These are phyloP conservation scores for Hymenoscyphus scutula DNA, from an alignment of 2,329 filamentous ascomycete species.

Conservation along the genomic window DNA sequence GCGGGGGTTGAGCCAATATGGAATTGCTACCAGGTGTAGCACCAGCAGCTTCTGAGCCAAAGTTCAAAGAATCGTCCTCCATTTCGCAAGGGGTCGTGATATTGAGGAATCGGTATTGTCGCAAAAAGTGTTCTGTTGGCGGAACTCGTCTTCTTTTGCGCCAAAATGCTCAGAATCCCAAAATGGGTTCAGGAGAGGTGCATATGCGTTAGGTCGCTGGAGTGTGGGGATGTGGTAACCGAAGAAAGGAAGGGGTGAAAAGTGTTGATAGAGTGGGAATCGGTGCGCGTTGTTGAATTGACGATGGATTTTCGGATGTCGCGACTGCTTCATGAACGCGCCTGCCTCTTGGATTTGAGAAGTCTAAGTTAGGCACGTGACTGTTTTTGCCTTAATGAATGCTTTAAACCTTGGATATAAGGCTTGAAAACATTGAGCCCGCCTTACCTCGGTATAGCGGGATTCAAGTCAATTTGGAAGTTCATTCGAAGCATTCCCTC, in stretches of 20 bases:
- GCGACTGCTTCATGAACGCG: slow-evolving; percentile 19
- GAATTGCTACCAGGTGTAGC: slow-evolving; percentile 57
- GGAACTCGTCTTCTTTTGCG: slow-evolving; percentile 16
- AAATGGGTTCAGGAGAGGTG: slow-evolving; percentile 17
- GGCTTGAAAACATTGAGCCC: neutral
- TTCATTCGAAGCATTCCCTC: slow-evolving; percentile 12
- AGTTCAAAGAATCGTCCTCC: slow-evolving; percentile 57
- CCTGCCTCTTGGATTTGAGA: neutral
- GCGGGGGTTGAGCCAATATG: slow-evolving; percentile 53
- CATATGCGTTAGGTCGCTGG: slow-evolving; percentile 13
- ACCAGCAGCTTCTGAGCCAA: slow-evolving; percentile 56
- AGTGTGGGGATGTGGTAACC: neutral
- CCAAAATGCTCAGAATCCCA: slow-evolving; percentile 15
- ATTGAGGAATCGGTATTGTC: slow-evolving; percentile 31
- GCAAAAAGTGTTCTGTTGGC: slow-evolving; percentile 28
- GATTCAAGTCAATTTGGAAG: neutral
- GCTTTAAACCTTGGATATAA: neutral
- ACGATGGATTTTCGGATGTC: slow-evolving; percentile 22
- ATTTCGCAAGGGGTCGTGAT: slow-evolving; percentile 41
- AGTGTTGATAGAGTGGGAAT: slow-evolving; percentile 20
- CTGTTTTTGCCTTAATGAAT: no score
- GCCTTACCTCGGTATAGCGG: slow-evolving; percentile 21
- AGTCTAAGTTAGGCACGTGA: neutral
- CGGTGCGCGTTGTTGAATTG: slow-evolving; percentile 23
- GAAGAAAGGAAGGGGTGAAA: neutral